phyloP scores from a whole-genome alignment of 306 rosid species.

The Cucurbita argyrosperma region DNA sequence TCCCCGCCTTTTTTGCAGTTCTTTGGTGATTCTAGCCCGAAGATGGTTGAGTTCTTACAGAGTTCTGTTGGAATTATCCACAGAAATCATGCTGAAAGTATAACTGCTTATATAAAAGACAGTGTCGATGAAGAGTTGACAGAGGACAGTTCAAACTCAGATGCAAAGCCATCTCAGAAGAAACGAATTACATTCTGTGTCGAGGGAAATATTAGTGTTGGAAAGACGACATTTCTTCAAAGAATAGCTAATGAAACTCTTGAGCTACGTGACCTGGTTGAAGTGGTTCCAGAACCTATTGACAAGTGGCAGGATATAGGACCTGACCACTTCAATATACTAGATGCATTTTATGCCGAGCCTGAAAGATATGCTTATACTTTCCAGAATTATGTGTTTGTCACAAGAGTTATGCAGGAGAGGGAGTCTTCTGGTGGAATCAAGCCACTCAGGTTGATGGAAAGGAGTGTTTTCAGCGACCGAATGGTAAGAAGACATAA shows the following conservation, averaged over 20 bases:
- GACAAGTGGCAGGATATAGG: slow-evolving; percentile 94
- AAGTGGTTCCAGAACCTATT: slow-evolving; percentile 95
- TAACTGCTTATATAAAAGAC: slow-evolving; percentile 70
- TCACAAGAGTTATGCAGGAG: slow-evolving; percentile 95
- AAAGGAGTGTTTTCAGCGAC: slow-evolving; percentile 98
- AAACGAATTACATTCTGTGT: slow-evolving; percentile 80
- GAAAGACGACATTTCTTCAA: slow-evolving; percentile 87
- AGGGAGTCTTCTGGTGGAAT: slow-evolving; percentile 83
- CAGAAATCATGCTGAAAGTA: slow-evolving; percentile 91
- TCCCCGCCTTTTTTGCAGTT: slow-evolving; percentile 38
- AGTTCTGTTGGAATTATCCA: slow-evolving; percentile 90
- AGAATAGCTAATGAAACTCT: slow-evolving; percentile 84
- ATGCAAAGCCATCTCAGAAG: slow-evolving; percentile 28
- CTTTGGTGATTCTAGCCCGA: slow-evolving; percentile 63
- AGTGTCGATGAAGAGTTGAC: slow-evolving; percentile 70
- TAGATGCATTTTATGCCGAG: slow-evolving; percentile 90
- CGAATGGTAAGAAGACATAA: slow-evolving; percentile 58
- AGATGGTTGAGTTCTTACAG: slow-evolving; percentile 84
- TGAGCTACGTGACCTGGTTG: slow-evolving; percentile 85
- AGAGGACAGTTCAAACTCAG: slow-evolving; percentile 39
- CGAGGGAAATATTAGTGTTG: slow-evolving; percentile 93
- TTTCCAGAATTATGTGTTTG: slow-evolving; percentile 96
- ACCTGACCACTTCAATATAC: slow-evolving; percentile 86
- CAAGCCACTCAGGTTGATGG: slow-evolving; percentile 96
- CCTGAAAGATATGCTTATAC: slow-evolving; percentile 95